Evolutionary conservation across 1,139 yeast species (phyloP).

Genomic region (Diutina mesorugosa): DNA sequence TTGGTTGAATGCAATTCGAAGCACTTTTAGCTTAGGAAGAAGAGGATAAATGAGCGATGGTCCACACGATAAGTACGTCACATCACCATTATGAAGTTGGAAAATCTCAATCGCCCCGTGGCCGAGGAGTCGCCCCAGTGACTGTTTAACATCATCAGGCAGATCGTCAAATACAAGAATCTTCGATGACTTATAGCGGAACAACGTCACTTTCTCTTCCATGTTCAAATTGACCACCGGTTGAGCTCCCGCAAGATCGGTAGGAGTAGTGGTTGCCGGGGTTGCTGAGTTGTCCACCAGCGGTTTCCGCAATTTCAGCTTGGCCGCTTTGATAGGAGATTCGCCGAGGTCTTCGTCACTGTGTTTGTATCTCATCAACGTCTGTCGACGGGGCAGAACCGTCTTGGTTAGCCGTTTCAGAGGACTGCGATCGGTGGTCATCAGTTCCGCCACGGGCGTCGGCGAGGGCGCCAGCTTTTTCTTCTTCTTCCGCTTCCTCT

Average conservation of each 20-base stretch:
- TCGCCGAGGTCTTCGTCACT: slow-evolving; percentile 16
- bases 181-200: slow-evolving; percentile 23
- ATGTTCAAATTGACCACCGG: slow-evolving; percentile 8
- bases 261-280: slow-evolving; percentile 5
- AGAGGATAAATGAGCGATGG: slow-evolving; percentile 48
- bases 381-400: slow-evolving; percentile 22
- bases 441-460: not conserved
- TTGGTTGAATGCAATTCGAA: slow-evolving; percentile 38
- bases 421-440: not conserved
- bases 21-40: slow-evolving; percentile 43
- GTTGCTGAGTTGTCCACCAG: slow-evolving; percentile 1
- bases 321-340: slow-evolving; percentile 14
- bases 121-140: slow-evolving; percentile 37
- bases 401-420: not conserved
- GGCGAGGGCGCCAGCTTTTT: not conserved
- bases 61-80: slow-evolving; percentile 51
- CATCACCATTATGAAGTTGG: slow-evolving; percentile 49
- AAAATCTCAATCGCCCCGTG: slow-evolving; percentile 56
- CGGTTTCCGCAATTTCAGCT: slow-evolving; percentile 12
- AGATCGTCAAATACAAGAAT: slow-evolving; percentile 33
- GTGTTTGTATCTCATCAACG: slow-evolving; percentile 25
- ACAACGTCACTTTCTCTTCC: slow-evolving; percentile 27
- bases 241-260: slow-evolving; percentile 1
- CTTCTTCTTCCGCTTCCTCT: slow-evolving; percentile 1
- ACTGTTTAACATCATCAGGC: slow-evolving; percentile 8